Evolutionary conservation across 2,329 filamentous ascomycete genomes (phyloP).

Genomic region (Aspergillus sp.): DNA sequence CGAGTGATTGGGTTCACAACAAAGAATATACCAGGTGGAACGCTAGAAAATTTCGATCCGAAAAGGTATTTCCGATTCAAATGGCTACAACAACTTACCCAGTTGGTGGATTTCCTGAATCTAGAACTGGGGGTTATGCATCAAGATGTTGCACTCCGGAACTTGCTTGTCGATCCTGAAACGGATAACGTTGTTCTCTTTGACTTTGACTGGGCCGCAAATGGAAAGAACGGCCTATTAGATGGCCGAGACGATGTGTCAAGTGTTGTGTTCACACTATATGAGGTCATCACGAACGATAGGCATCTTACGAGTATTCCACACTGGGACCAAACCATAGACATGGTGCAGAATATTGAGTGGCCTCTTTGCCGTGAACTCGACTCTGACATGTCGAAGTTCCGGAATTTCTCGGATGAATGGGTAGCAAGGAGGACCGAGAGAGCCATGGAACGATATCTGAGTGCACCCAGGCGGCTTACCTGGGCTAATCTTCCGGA

Average conservation of each 20-base stretch:
- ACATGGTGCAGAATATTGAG: not conserved
- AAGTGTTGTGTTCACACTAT: not conserved
- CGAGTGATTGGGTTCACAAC: not conserved
- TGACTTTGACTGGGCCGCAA: not conserved
- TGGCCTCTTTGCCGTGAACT: not conserved
- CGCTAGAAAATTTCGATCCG: not conserved
- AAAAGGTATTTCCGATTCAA: not conserved
- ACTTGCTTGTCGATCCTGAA: not conserved
- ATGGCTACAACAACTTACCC: not conserved
- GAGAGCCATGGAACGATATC: not conserved
- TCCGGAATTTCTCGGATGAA: not conserved
- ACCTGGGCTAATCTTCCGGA: not conserved
- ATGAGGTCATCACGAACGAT: not conserved
- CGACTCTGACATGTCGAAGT: not conserved
- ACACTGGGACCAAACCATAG: not conserved
- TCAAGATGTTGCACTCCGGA: not conserved
- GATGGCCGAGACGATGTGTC: not conserved
- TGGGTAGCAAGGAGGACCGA: not conserved
- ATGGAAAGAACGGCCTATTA: not conserved
- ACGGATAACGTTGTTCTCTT: not conserved
- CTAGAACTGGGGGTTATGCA: not conserved
- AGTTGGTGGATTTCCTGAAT: not conserved
- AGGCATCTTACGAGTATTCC: not conserved
- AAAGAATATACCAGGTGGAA: slow-evolving; percentile 1
- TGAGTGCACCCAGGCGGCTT: not conserved